Conservation (phyloP, 73 alveolate species). For the Paramecium caudatum region DNA sequence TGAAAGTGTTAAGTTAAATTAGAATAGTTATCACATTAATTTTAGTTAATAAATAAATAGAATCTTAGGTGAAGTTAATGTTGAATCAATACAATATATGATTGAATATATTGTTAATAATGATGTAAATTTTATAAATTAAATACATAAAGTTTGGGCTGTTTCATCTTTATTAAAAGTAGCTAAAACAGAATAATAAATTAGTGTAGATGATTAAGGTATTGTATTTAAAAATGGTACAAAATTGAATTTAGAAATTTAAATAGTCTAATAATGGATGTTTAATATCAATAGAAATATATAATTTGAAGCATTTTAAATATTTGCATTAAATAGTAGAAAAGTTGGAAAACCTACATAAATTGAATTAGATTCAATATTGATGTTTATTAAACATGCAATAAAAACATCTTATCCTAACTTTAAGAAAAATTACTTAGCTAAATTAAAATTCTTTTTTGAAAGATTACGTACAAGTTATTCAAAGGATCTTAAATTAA, state of each 20-base stretch:
- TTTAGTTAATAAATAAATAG: constrained; percentile 21
- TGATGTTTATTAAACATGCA: background rate
- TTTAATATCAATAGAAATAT: constrained; percentile 25
- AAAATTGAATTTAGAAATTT: background rate
- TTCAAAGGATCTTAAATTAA: constrained; percentile 5
- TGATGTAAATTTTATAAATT: background rate
- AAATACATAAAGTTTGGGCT: constrained; percentile 40
- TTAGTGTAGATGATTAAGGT: background rate
- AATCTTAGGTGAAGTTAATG: background rate
- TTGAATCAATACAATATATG: background rate
- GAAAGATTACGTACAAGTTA: constrained; percentile 33
- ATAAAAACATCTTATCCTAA: constrained; percentile 62
- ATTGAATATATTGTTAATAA: background rate
- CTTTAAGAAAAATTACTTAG: constrained; percentile 25
- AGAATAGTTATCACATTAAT: constrained; percentile 10
- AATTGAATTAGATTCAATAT: constrained; percentile 16
- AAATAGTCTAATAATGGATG: constrained; percentile 33
- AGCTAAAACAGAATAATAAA: background rate
- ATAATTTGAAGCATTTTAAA: constrained; percentile 42
- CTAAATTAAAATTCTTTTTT: constrained; percentile 33
- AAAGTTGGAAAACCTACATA: constrained; percentile 12
- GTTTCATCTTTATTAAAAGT: background rate
- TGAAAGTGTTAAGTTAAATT: background rate
- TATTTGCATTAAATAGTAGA: constrained; percentile 36
- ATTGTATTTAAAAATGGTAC: background rate